Evolutionary conservation across 805 yeast genomes (phyloP).

Genomic region (Candida orba): DNA sequence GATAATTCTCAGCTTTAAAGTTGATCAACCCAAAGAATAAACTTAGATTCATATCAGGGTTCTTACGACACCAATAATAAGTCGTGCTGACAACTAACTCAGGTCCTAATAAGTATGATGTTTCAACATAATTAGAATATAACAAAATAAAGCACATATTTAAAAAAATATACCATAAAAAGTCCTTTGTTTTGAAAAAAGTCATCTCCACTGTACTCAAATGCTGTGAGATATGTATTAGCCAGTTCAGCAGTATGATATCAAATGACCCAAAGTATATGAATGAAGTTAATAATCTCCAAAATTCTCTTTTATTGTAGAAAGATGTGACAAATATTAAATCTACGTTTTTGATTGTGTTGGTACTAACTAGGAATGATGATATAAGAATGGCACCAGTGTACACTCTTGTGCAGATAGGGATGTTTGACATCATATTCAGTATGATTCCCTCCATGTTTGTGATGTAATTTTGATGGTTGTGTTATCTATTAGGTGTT

Average conservation of each 20-base stretch:
- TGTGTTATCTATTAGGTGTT: background rate
- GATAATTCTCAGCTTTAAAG: slow-evolving; percentile 14
- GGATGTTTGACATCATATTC: slow-evolving; percentile 13
- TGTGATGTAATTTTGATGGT: background rate
- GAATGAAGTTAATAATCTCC: slow-evolving; percentile 18
- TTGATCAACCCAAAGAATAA: slow-evolving; percentile 11
- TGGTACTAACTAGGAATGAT: slow-evolving; percentile 10
- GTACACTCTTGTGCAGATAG: slow-evolving; percentile 19
- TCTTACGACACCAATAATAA: slow-evolving; percentile 16
- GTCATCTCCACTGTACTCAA: slow-evolving; percentile 13
- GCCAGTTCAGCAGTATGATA: slow-evolving; percentile 4
- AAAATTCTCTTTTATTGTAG: slow-evolving; percentile 11
- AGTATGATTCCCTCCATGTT: slow-evolving; percentile 19
- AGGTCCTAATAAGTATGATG: slow-evolving; percentile 4
- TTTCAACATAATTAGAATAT: slow-evolving; percentile 6
- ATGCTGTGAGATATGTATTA: slow-evolving; percentile 7
- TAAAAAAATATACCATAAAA: slow-evolving; percentile 15
- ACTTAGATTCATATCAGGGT: slow-evolving; percentile 9
- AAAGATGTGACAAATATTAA: slow-evolving; percentile 10
- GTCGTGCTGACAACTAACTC: slow-evolving; percentile 10
- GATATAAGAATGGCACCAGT: slow-evolving; percentile 3
- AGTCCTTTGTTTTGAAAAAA: slow-evolving; percentile 7
- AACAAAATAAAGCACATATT: slow-evolving; percentile 7
- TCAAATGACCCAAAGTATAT: slow-evolving; percentile 15
- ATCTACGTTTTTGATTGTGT: slow-evolving; percentile 6